Percentiles rank a stretch among this genome's conserved stretches.
Evolutionary conservation across 1,139 yeast genomes (phyloP).

Genomic region (Taphrina betulina): DNA sequence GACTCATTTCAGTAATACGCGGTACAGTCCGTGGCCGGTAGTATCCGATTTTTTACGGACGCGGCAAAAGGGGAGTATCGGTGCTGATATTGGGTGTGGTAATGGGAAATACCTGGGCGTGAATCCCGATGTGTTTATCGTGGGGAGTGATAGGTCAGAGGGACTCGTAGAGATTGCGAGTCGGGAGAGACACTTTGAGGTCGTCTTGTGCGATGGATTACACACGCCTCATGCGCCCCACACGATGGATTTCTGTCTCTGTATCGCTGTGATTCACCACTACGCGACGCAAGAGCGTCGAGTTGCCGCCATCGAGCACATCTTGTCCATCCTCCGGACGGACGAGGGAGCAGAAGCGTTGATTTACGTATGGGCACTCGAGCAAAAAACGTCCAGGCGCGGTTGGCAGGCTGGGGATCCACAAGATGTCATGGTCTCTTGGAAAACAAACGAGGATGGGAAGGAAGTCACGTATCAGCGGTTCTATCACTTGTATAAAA

Average conservation of each 20-base stretch:
- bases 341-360: constrained; percentile 62
- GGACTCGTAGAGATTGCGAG: constrained; percentile 74
- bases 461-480: constrained; percentile 64
- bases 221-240: constrained; percentile 61
- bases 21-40: constrained; percentile 98
- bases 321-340: constrained; percentile 56
- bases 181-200: constrained; percentile 48
- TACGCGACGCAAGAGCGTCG: constrained; percentile 83
- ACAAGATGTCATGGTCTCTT: constrained; percentile 91
- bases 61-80: constrained; percentile 51
- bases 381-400: constrained; percentile 78
- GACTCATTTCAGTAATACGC: constrained; percentile 82
- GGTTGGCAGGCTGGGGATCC: constrained; percentile 89
- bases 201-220: constrained; percentile 75
- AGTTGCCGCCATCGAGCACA: constrained; percentile 66
- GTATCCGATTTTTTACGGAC: constrained; percentile 66
- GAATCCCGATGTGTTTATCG: constrained; percentile 62
- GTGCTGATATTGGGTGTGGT: constrained; percentile 80
- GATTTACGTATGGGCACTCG: constrained; percentile 94
- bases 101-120: constrained; percentile 86
- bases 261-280: constrained; percentile 95
- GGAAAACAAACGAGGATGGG: constrained; percentile 56
- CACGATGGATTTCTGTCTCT: constrained; percentile 81
- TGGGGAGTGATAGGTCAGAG: constrained; percentile 75
- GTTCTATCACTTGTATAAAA: constrained; percentile 78